Evolutionary conservation across 768 basidiomycete genomes (phyloP), one percentile per base, ranked within the genome.

Genomic region (Termitomyces titanicus): DNA sequence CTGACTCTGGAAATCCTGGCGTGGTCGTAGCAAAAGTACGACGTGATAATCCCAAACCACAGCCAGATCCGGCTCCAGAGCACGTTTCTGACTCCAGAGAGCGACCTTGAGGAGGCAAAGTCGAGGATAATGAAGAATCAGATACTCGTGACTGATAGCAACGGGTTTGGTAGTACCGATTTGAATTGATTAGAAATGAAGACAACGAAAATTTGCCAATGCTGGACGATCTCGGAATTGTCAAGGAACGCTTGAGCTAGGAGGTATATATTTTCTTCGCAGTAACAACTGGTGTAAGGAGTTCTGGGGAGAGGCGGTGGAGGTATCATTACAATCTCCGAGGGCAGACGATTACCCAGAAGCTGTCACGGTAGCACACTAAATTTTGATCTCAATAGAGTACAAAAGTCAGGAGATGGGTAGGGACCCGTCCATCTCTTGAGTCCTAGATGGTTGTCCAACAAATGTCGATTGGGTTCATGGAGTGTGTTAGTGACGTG

Each of bases 1-100:
- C n/a, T n/a, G 31, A 33, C 29, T 3, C 38, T 40, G 39, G 24
- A 34, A n/a, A 11, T 45, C 34, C n/a, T 47, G 15, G 13, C 31
- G 73, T 54, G 73, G 69, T 39, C 74, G 75, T 29, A 89, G 70
- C 44, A 81, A 65, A 12, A 87, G 75, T 39, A 90, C 68, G 60
- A 85, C 86, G 63, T 89, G 88, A 68, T 90, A 89, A 65, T 90
- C 88, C 87, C 87, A 89, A 39, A 89, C 68, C 18, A 88, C 78
- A 39, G 78, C 68, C 3, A 51, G 60, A 34, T 69, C 69, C 27
- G 60, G 64, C 15, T 68, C 63, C 15, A 56, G 56, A 12, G 76
- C 74, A 25, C 68, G 70, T 59, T 77, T 80, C 67, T 88, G 88
- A 54, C 72, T 74, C 82, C 83, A 87, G 43, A 90, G 64, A 25